These are phyloP conservation scores for Entomortierella chlamydospora DNA, from an alignment of 192 early-diverging fungal genomes.

Conservation along the genomic window DNA sequence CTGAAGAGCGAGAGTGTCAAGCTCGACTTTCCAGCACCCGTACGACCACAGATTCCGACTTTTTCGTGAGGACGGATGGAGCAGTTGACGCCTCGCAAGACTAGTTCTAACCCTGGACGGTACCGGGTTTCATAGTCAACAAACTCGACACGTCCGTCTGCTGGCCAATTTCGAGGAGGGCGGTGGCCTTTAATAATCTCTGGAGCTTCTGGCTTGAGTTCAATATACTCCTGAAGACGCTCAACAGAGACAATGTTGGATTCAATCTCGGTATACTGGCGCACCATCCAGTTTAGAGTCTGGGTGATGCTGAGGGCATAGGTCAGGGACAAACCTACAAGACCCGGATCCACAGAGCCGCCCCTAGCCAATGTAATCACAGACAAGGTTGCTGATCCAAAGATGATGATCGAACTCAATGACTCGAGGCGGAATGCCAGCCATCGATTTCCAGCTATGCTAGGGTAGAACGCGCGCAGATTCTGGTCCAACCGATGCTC, in stretches of 20 bases:
- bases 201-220: constrained; percentile 83
- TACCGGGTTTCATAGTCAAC: constrained; percentile 83
- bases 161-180: constrained; percentile 78
- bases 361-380: constrained; percentile 72
- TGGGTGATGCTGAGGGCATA: constrained; percentile 85
- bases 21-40: constrained; percentile 61
- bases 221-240: constrained; percentile 82
- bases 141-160: constrained; percentile 79
- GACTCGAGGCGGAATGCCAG: constrained; percentile 84
- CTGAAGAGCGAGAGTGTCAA: constrained; percentile 65
- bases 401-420: constrained; percentile 81
- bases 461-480: constrained; percentile 82
- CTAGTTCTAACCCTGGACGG: constrained; percentile 81
- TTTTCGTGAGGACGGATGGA: constrained; percentile 60
- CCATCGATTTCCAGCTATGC: constrained; percentile 78
- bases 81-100: constrained; percentile 75
- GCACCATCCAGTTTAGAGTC: constrained; percentile 88
- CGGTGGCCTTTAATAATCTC: constrained; percentile 68
- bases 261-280: constrained; percentile 89
- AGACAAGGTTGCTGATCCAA: constrained; percentile 80
- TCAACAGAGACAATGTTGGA: constrained; percentile 87
- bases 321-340: constrained; percentile 75
- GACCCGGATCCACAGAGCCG: constrained; percentile 71
- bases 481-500: constrained; percentile 80
- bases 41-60: constrained; percentile 82